Percentiles rank a stretch among this genome's conserved stretches.
Conservation (phyloP, 2,329 filamentous ascomycete species). For the Claviceps sp. region DNA sequence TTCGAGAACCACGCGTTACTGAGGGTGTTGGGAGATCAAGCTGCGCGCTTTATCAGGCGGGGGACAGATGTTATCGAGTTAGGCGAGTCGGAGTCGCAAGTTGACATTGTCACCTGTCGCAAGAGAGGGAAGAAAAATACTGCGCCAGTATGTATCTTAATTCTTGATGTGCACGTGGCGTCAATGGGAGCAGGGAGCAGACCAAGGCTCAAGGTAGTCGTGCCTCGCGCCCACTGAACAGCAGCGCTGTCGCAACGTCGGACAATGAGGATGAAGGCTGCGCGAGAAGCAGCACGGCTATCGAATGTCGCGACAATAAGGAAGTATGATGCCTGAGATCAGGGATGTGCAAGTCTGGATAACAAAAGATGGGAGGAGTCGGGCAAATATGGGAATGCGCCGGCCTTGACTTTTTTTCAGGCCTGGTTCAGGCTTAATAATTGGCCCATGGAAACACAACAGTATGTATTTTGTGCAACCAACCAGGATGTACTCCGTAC, state of each 20-base stretch:
- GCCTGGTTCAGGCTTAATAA: neutral
- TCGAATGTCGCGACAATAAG: neutral
- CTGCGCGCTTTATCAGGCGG: constrained; percentile 6
- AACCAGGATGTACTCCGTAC: no score
- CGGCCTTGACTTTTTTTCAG: neutral
- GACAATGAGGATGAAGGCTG: neutral
- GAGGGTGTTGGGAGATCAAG: neutral
- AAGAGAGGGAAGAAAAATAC: neutral
- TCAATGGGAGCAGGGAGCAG: constrained; percentile 1
- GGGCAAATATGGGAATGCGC: constrained; percentile 6
- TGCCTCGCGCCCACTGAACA: neutral
- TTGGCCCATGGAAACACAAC: neutral
- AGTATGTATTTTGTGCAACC: neutral
- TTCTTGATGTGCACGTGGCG: constrained; percentile 2
- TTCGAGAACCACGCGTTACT: neutral
- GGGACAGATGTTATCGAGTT: constrained; percentile 8
- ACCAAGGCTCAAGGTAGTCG: neutral
- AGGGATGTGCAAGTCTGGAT: constrained; percentile 4
- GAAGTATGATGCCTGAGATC: neutral
- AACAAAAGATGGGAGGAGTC: constrained; percentile 3
- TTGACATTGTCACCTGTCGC: constrained; percentile 13
- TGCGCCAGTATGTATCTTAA: neutral
- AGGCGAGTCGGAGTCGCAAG: constrained; percentile 11
- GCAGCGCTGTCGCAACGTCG: neutral
- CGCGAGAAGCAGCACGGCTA: neutral